phyloP scores from a whole-genome alignment of 768 basidiomycete genomes.

The Dictyophora rubrovolvata region DNA sequence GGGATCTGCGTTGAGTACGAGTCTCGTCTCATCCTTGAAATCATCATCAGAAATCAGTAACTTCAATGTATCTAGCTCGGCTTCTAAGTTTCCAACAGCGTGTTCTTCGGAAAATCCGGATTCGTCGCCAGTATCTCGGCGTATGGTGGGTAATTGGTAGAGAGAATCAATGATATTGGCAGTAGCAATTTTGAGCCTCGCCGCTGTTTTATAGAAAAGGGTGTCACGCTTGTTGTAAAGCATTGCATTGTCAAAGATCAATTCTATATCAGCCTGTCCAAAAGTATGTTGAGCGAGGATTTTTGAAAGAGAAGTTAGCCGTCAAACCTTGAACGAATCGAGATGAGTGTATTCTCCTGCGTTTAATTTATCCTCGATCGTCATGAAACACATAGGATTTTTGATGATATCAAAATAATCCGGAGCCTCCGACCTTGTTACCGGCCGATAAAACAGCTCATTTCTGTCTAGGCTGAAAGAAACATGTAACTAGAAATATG shows the following conservation, averaged over 20 bases:
- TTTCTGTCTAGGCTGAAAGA: slow-evolving; percentile 53
- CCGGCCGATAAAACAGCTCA: slow-evolving; percentile 74
- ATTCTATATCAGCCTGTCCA: slow-evolving; percentile 61
- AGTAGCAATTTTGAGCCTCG: slow-evolving; percentile 41
- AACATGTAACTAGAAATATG: neutral
- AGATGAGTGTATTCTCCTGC: slow-evolving; percentile 74
- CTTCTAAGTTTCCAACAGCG: slow-evolving; percentile 64
- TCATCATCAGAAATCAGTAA: slow-evolving; percentile 43
- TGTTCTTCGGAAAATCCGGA: neutral
- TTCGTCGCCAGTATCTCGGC: neutral
- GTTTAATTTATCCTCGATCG: slow-evolving; percentile 75
- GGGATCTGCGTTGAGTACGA: slow-evolving; percentile 48
- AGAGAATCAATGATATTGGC: slow-evolving; percentile 27
- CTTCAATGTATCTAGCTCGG: slow-evolving; percentile 45
- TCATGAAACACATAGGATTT: slow-evolving; percentile 81
- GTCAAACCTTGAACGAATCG: slow-evolving; percentile 74
- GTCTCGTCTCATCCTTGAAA: slow-evolving; percentile 42
- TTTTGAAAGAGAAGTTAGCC: slow-evolving; percentile 25
- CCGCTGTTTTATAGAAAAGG: slow-evolving; percentile 57
- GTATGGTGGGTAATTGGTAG: neutral
- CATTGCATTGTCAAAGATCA: slow-evolving; percentile 81
- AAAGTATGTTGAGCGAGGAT: neutral
- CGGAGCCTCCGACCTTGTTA: slow-evolving; percentile 66
- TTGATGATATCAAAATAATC: slow-evolving; percentile 87
- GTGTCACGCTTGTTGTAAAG: slow-evolving; percentile 77